Percentiles rank a stretch among this genome's conserved stretches.
Evolutionary conservation across 352 stramenopile genomes (phyloP).

Genomic region (Globisporangium barbulae): DNA sequence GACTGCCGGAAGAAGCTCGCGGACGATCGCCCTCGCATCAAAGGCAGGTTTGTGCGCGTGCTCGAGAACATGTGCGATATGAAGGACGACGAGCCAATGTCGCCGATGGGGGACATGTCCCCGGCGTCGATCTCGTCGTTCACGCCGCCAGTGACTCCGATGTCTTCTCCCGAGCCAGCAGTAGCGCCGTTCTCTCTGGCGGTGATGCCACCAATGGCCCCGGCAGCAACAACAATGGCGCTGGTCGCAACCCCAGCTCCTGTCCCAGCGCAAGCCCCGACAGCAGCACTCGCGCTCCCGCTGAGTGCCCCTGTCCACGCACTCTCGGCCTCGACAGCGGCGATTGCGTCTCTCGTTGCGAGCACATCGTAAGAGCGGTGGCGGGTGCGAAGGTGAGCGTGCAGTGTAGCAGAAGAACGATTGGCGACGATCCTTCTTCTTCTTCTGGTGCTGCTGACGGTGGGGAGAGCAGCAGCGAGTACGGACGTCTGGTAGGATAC

Average conservation of each 20-base stretch:
- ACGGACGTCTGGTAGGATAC: conserved; percentile 6
- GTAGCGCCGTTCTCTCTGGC: not conserved
- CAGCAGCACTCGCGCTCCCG: not conserved
- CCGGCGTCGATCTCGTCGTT: conserved; percentile 21
- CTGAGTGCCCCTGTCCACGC: not conserved
- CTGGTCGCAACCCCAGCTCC: conserved; percentile 2
- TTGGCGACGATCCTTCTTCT: not conserved
- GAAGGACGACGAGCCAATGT: conserved; percentile 37
- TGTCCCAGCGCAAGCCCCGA: not conserved
- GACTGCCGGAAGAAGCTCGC: conserved; percentile 98
- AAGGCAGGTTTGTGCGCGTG: conserved; percentile 92
- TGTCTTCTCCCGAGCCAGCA: conserved; percentile 13
- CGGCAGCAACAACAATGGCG: conserved; percentile 5
- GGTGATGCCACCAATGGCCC: conserved; percentile 8
- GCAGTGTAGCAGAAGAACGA: conserved; percentile 1
- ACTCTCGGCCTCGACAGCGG: conserved; percentile 10
- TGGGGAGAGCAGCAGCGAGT: conserved; percentile 5
- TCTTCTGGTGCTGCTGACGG: not conserved
- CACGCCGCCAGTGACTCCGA: conserved; percentile 15
- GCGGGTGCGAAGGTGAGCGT: not conserved
- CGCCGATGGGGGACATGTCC: conserved; percentile 21
- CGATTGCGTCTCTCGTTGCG: conserved; percentile 15
- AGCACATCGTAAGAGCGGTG: conserved; percentile 14
- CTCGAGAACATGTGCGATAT: conserved; percentile 49
- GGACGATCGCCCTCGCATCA: conserved; percentile 92